These are phyloP conservation scores for Trametes cingulata DNA, from an alignment of 768 basidiomycete genomes.

Conservation along the genomic window DNA sequence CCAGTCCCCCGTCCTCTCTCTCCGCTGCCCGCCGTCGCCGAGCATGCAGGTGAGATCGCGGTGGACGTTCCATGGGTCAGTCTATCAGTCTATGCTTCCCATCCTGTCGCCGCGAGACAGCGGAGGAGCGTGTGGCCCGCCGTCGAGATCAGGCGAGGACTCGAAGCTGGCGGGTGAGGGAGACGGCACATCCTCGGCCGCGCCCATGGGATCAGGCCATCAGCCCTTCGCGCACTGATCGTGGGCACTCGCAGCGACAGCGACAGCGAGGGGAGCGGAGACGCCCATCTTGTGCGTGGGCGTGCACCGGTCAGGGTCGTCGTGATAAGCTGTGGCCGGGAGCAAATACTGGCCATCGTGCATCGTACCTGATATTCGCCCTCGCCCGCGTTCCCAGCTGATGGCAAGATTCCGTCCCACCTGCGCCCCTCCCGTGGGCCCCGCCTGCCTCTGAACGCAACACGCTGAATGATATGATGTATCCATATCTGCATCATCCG, in stretches of 20 bases:
- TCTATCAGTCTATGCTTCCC: not conserved
- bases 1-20: not conserved
- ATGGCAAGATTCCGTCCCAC: slow-evolving; percentile 13
- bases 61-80: not conserved
- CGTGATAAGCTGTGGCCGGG: slow-evolving; percentile 26
- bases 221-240: slow-evolving; percentile 15
- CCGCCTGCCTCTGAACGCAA: no score
- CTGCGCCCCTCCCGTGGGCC: no score
- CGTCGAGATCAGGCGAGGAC: slow-evolving; percentile 4
- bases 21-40: not conserved
- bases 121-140: not conserved
- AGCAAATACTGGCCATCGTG: slow-evolving; percentile 17
- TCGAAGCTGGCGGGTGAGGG: no score
- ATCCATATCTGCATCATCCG: slow-evolving; percentile 3
- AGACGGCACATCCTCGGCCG: slow-evolving; percentile 12
- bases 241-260: no score
- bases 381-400: not conserved
- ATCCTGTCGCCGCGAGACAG: not conserved
- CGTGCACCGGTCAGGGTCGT: slow-evolving; percentile 22
- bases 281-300: slow-evolving; percentile 9
- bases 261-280: no score
- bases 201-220: slow-evolving; percentile 8
- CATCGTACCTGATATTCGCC: slow-evolving; percentile 18
- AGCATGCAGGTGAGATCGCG: no score
- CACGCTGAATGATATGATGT: no score